phyloP scores from a whole-genome alignment of 2,329 filamentous ascomycete genomes.

The Aspergillus sp. region DNA sequence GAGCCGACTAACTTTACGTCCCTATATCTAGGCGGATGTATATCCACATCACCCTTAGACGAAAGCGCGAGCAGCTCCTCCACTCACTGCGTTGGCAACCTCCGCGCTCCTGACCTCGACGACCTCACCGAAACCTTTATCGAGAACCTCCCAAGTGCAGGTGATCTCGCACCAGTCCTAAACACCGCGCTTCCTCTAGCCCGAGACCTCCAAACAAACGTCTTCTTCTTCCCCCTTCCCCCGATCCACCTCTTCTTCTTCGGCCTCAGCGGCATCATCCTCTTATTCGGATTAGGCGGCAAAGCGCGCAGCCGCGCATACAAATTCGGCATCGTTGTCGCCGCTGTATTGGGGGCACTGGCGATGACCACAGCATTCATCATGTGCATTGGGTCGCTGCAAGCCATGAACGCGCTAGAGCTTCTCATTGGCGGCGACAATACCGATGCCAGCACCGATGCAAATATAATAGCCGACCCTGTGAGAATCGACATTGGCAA shows the following conservation, averaged over 20 bases:
- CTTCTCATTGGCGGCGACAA: background rate
- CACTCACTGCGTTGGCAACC: background rate
- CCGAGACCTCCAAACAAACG: background rate
- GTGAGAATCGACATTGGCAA: background rate
- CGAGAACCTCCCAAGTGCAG: background rate
- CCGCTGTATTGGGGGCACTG: background rate
- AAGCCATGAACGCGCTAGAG: background rate
- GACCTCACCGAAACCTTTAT: background rate
- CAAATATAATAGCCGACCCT: background rate
- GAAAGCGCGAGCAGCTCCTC: background rate
- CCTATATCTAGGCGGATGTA: background rate
- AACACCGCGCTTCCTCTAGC: background rate
- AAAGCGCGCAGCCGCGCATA: background rate
- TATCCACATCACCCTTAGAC: background rate
- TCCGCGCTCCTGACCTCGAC: background rate
- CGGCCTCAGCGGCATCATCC: background rate
- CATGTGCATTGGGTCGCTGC: background rate
- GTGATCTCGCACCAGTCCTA: background rate
- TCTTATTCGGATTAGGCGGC: background rate
- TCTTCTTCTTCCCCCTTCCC: background rate
- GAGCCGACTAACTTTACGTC: background rate
- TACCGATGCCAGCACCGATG: background rate
- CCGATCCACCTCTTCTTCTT: background rate
- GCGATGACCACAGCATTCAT: background rate
- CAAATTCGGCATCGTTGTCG: background rate